Percentiles rank a stretch among this genome's conserved stretches.
Conservation (phyloP, 1,284 basidiomycete species). For the Cryptococcus deneoformans region DNA sequence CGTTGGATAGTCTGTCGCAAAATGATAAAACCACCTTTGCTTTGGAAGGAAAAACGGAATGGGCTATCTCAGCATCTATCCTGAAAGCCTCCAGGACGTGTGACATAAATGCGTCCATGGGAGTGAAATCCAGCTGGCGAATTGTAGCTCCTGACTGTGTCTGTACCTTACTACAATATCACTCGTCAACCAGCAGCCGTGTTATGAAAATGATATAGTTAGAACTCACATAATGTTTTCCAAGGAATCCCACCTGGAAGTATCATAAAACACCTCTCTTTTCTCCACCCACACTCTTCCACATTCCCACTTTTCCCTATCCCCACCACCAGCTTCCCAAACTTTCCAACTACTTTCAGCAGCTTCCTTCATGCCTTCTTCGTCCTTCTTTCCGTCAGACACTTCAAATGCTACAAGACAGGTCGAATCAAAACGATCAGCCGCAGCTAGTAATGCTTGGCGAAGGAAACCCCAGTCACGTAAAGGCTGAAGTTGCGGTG, state of each 20-base stretch:
- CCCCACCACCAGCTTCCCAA: constrained; percentile 52
- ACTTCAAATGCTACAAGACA: constrained; percentile 79
- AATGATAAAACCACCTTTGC: constrained; percentile 44
- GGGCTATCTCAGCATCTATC: constrained; percentile 74
- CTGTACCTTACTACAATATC: constrained; percentile 27
- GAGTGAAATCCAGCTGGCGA: constrained; percentile 68
- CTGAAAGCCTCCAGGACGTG: constrained; percentile 63
- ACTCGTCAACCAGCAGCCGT: no score
- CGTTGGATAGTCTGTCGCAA: constrained; percentile 42
- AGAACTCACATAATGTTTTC: constrained; percentile 75
- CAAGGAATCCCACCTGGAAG: constrained; percentile 70
- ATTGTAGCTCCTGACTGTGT: constrained; percentile 30
- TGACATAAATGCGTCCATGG: constrained; percentile 89
- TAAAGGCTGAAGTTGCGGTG: constrained; percentile 60
- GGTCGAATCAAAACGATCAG: constrained; percentile 82
- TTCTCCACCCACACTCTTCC: constrained; percentile 92
- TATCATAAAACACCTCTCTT: constrained; percentile 87
- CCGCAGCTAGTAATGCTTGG: constrained; percentile 67
- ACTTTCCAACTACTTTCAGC: constrained; percentile 83
- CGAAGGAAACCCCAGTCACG: constrained; percentile 62
- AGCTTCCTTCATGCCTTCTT: constrained; percentile 69
- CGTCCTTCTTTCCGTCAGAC: constrained; percentile 69
- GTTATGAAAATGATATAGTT: no score
- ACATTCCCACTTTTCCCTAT: constrained; percentile 75
- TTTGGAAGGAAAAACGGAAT: constrained; percentile 75